A percentile compares a stretch with the other conserved stretches of the same genome.
These are phyloP conservation scores for Capsicum baccatum DNA, from an alignment of 257 asterid species.

Conservation along the genomic window DNA sequence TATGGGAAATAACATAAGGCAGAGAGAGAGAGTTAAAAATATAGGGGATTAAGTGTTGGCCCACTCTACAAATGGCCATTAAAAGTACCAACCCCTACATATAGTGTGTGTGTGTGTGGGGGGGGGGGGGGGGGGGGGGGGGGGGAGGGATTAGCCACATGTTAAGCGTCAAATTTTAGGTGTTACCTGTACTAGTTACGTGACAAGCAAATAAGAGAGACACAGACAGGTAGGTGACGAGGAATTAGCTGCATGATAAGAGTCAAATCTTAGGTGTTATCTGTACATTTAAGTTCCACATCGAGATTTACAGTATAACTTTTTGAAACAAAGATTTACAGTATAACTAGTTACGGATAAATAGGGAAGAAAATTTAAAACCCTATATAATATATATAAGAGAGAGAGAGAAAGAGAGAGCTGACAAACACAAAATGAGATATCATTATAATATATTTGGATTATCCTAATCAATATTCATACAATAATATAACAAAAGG, in stretches of 20 bases:
- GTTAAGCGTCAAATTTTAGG: neutral
- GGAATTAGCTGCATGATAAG: neutral
- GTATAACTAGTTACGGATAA: neutral
- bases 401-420: neutral
- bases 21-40: neutral
- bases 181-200: neutral
- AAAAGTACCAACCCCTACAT: neutral
- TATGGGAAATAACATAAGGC: neutral
- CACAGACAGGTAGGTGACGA: neutral
- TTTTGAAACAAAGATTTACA: neutral
- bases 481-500: slow-evolving; percentile 21
- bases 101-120: neutral
- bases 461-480: slow-evolving; percentile 4
- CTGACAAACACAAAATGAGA: neutral
- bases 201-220: neutral
- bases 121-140: neutral
- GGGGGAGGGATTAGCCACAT: neutral
- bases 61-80: slow-evolving; percentile 16
- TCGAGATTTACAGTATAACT: neutral
- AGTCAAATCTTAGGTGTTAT: neutral
- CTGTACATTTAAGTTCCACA: neutral
- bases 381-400: neutral
- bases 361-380: neutral
- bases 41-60: neutral
- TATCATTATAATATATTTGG: neutral